Evolutionary conservation across 805 yeast genomes (phyloP), one percentile per base, ranked within the genome.

Genomic region (Candida sphagnicola): DNA sequence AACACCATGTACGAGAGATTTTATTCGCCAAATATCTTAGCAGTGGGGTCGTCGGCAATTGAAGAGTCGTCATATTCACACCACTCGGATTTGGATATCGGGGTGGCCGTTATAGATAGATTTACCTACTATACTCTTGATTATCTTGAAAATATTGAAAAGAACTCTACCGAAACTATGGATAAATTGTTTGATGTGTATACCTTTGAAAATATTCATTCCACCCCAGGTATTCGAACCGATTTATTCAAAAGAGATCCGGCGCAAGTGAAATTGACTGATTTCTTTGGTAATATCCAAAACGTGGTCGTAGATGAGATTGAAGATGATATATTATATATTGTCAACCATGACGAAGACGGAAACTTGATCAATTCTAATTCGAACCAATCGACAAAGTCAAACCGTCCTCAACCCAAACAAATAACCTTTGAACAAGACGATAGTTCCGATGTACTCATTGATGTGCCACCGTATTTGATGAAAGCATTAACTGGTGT

Each of bases 101-200:
- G 99, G 5, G 98, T 93, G 37, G 97, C 99, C 0, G 96, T 93
- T 10, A 93, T 93, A 53, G 99, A 93, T 60, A 71, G 99, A 51
- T 93, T 93, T 66, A 93, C 99, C 0, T 90, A 89, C 59, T 88
- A 78, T 62, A 90, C 88, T 38, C 72, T 93, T 49, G 96, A 89
- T 42, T 93, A 82, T 55, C 72, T 93, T 53, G 99, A 91, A 62
- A 70, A 74, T 28, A 80, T 93, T 37, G 82, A 85, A 39, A 85
- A 80, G 59, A 80, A 80, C 48, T 86, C 96, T 1, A 68, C 77
- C 18, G 65, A 70, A 45, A 86, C 97, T 3, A 66, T 93, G 55
- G 82, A 84, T 52, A 95, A 91, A 53, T 67, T 93, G 46, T 86
- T 93, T 52, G 90, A 79, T 40, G 83, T 82, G 15, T 91, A 89